Evolutionary conservation across 163 green algal genomes (phyloP), one percentile per base, ranked within the genome.

Genomic region (Botryococcus braunii): DNA sequence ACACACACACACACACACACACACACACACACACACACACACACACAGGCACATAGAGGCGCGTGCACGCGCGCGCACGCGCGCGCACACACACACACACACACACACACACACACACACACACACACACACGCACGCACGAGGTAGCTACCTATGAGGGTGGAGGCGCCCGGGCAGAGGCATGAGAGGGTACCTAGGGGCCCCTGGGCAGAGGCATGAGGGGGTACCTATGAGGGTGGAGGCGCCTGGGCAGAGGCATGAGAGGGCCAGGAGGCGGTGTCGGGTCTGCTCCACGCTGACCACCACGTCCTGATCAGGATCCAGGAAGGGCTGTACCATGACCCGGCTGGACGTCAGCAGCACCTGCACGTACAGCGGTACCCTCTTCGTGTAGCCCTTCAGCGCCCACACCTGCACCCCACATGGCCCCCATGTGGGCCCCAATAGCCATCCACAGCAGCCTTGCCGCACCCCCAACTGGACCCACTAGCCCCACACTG

Each of bases 321-420:
- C 86, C 37, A 95, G 76, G 62, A 95, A 95, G 39, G 82, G 86
- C 2, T 72, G 48, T 23, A 95, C 82, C 64, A 85, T 75, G 21
- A 55, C 31, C 37, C 93, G 69, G 9, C 73, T 83, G 39, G 66
- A 47, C 21, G 76, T 66, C 39, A 75, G 74, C 64, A 92, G 75
- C 36, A 89, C 86, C 73, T 95, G 88, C 40, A 93, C 87, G 55
- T 86, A 92, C 38, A 95, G 73, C 8, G 88, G 88, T 32, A 91
- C 80, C 11, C 69, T 78, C 72, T 91, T 92, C 55, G 86, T 91
- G 79, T 90, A 93, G 69, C 65, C 79, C 73, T 94, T 94, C 62
- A 89, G 73, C 23, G 88, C 84, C 87, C 88, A 94, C 55, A 91
- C 79, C 75, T 84, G 74, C 35, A 36, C 25, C 9, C 7, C 7